These are phyloP conservation scores for Rubia occidens DNA, from an alignment of 305 asterid genomes.

Conservation along the genomic window DNA sequence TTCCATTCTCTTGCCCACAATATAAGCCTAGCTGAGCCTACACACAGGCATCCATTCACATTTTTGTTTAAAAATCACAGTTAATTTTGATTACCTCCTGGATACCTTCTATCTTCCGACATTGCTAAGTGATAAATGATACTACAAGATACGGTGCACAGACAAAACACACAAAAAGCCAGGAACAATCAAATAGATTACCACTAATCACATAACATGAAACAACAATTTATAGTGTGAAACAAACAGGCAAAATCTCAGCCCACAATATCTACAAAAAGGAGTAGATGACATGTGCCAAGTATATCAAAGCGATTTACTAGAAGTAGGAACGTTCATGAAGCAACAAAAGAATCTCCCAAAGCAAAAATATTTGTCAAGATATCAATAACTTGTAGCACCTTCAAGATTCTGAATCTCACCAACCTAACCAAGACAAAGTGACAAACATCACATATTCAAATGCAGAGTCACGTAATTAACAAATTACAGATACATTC, in stretches of 20 bases:
- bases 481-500: background rate
- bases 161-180: background rate
- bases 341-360: background rate
- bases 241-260: background rate
- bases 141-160: background rate
- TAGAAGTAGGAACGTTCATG: background rate
- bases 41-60: constrained; percentile 75
- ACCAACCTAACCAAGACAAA: background rate
- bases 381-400: background rate
- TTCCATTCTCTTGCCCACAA: constrained; percentile 75
- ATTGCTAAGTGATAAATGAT: constrained; percentile 4
- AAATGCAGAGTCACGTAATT: background rate
- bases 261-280: background rate
- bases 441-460: background rate
- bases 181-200: background rate
- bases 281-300: too few species aligned
- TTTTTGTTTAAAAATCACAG: constrained; percentile 38
- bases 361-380: background rate
- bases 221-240: background rate
- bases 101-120: constrained; percentile 19
- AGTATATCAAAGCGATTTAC: background rate
- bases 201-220: background rate
- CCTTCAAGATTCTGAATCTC: too few species aligned
- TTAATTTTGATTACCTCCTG: constrained; percentile 31
- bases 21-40: constrained; percentile 91